These are phyloP conservation scores for Botrytis paeoniae DNA, from an alignment of 2,329 filamentous ascomycete species.

Conservation along the genomic window DNA sequence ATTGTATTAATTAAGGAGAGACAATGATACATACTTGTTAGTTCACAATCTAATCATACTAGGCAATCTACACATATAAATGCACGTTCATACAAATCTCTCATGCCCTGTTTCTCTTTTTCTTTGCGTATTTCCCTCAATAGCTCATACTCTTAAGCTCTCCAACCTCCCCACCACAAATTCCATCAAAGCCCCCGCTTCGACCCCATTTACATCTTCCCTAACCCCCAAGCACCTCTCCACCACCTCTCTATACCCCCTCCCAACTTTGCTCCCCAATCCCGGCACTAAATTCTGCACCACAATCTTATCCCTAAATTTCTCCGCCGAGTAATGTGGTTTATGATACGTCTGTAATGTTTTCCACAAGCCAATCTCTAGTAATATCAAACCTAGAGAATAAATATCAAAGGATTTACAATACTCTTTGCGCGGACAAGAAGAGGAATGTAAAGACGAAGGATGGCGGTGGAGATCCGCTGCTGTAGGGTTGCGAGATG, in stretches of 20 bases:
- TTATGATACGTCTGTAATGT: conserved; percentile 43
- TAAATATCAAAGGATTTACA: conserved; percentile 44
- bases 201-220: conserved; percentile 41
- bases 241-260: conserved; percentile 43
- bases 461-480: conserved; percentile 48
- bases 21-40: background rate
- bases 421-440: conserved; percentile 39
- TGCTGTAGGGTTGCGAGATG: conserved; percentile 42
- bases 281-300: conserved; percentile 43
- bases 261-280: conserved; percentile 44
- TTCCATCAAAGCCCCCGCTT: conserved; percentile 44
- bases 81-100: background rate
- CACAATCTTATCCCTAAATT: conserved; percentile 45
- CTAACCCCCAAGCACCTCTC: conserved; percentile 42
- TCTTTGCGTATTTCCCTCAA: background rate
- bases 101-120: no score
- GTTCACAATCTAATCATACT: background rate
- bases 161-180: conserved; percentile 44
- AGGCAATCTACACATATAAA: background rate
- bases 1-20: background rate
- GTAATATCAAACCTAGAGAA: conserved; percentile 47
- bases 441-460: conserved; percentile 40
- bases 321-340: conserved; percentile 43
- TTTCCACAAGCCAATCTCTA: conserved; percentile 50
- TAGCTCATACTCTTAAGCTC: conserved; percentile 33